Percentiles rank a stretch among this genome's conserved stretches.
Evolutionary conservation across 129 eudicot species (phyloP).

Genomic region (Chrysanthemum lavandulifolium): DNA sequence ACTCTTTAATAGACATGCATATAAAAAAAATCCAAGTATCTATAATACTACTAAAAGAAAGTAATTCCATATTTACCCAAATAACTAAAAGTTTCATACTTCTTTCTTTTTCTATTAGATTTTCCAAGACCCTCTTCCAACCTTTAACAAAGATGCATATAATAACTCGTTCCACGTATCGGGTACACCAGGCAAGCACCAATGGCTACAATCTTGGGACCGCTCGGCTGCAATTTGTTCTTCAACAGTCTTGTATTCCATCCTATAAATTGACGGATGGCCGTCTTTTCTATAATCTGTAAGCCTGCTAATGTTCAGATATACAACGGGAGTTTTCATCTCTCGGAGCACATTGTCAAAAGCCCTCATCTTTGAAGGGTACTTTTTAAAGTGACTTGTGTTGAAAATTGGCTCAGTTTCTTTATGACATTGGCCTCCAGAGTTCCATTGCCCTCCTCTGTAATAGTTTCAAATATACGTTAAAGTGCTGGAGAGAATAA

Average conservation of each 20-base stretch:
- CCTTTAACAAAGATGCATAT: slow-evolving; percentile 68
- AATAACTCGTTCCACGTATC: slow-evolving; percentile 93
- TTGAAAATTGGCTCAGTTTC: slow-evolving; percentile 80
- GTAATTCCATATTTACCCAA: slow-evolving; percentile 18
- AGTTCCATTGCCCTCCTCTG: slow-evolving; percentile 95
- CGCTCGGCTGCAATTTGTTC: no score
- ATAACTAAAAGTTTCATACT: neutral
- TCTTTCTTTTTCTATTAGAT: slow-evolving; percentile 17
- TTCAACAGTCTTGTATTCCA: no score
- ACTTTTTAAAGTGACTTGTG: slow-evolving; percentile 45
- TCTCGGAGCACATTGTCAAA: slow-evolving; percentile 50
- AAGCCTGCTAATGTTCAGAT: slow-evolving; percentile 77
- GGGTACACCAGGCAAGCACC: slow-evolving; percentile 98
- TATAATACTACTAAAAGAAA: neutral
- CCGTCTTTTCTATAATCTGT: slow-evolving; percentile 90
- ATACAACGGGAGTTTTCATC: slow-evolving; percentile 74
- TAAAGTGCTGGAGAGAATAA: no score
- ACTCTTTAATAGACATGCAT: neutral
- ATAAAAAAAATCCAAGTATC: neutral
- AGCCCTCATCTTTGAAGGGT: slow-evolving; percentile 79
- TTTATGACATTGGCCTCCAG: slow-evolving; percentile 93
- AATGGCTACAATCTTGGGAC: slow-evolving; percentile 95
- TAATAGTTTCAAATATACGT: no score
- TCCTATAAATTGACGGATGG: slow-evolving; percentile 88
- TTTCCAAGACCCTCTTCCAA: slow-evolving; percentile 61